Base-by-base conservation (phyloP, 2,329 filamentous ascomycete species). In the Clarireedia sp. region DNA sequence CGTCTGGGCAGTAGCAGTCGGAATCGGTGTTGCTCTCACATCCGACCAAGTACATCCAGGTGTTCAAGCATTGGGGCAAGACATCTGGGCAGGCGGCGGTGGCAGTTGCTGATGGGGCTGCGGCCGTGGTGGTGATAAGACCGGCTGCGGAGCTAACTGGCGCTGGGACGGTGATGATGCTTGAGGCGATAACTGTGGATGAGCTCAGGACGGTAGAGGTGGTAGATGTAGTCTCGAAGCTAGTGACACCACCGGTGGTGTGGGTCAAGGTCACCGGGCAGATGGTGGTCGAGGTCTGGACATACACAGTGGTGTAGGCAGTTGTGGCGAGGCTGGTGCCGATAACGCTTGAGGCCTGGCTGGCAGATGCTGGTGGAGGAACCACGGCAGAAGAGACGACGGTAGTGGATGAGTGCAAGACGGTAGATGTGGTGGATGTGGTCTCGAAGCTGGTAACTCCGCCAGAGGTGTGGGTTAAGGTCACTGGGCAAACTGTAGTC, bases 21-120 rank as follows among this genome's bases (percentile, higher is more conserved):
- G 78, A 74, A 68, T 96, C 89, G 44, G 86, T 85, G 83, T 96
- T 96, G 75, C 89, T 84, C 65, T 79, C 78, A 82, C 92, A 97
- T 68, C 80, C 75, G 50, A 87, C 80, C 59, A 78, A 73, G 69
- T 82, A 80, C 67, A 95, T 74, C 89, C 90, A 96, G 66, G 90
- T 95, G 81, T 92, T 94, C 74, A 97, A 76, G 78, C 92, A 97
- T 68, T 83, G 83, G 60, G 92, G 91, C 49, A 96, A 85, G 48
- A 91, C 80, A 24, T 77, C 73, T 56, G 90, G 90, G 62, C 59
- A 60, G 54, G 64, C 62, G 51, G 63, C 62, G 48, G 63, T 58
- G 50, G 64, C 62, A 52, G 63, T 61, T 48, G 63, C 55, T 17
- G 51, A 21, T 21, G 41, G 16, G 24, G 54, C 44, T 50, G 55